A percentile compares a stretch with the other conserved stretches of the same genome.
These are phyloP conservation scores for Inonotus hispidus DNA, from an alignment of 1,284 basidiomycete species.

Conservation along the genomic window DNA sequence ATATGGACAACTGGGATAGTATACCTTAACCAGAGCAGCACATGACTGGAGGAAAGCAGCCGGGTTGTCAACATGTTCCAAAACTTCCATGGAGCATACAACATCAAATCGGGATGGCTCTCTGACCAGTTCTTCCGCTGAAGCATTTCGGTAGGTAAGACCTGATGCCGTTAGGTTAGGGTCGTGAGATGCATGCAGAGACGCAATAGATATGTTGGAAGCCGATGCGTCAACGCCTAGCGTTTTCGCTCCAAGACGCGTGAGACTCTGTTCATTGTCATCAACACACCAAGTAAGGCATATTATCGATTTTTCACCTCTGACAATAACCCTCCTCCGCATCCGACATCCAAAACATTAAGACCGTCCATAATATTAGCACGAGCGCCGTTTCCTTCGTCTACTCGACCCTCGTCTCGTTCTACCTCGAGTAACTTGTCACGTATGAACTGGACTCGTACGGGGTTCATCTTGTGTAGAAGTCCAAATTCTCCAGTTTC, in stretches of 20 bases:
- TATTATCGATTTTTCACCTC: slow-evolving; percentile 53
- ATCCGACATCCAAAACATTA: slow-evolving; percentile 83
- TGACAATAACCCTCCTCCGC: slow-evolving; percentile 91
- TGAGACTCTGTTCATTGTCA: slow-evolving; percentile 51
- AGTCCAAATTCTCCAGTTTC: slow-evolving; percentile 85
- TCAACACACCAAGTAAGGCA: neutral
- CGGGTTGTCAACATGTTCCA: slow-evolving; percentile 97
- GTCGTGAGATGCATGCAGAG: slow-evolving; percentile 78
- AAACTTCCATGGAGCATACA: slow-evolving; percentile 96
- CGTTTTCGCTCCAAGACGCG: slow-evolving; percentile 82
- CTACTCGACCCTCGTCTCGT: slow-evolving; percentile 46
- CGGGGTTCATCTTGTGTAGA: slow-evolving; percentile 95
- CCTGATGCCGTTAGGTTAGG: slow-evolving; percentile 42
- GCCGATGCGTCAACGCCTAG: slow-evolving; percentile 88
- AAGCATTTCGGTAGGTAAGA: slow-evolving; percentile 68
- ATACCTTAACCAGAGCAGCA: slow-evolving; percentile 79
- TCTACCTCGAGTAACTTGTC: slow-evolving; percentile 66
- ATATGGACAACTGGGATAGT: neutral
- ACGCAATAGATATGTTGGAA: slow-evolving; percentile 84
- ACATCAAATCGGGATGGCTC: slow-evolving; percentile 75
- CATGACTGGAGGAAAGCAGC: slow-evolving; percentile 78
- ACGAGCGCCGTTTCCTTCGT: slow-evolving; percentile 25
- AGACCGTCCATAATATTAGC: slow-evolving; percentile 51
- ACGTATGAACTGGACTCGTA: slow-evolving; percentile 79
- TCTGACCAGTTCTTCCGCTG: slow-evolving; percentile 70